Evolutionary conservation across 129 eudicot species (phyloP).

Genomic region (Artemisia argyi): DNA sequence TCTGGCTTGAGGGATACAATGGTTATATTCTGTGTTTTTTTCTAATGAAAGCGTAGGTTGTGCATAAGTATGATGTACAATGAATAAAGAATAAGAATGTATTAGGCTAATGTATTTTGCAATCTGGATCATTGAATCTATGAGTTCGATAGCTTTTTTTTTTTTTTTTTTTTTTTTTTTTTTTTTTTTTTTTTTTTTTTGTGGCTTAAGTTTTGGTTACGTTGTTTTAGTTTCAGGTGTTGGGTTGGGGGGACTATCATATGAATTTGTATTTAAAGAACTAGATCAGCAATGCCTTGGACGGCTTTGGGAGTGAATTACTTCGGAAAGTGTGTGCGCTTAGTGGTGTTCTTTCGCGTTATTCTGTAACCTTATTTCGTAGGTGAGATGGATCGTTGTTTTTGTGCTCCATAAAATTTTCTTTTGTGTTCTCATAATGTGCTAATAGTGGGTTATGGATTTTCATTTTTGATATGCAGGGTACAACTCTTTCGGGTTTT

Average conservation of each 20-base stretch:
- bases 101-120: background rate
- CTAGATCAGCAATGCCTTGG: slow-evolving; percentile 63
- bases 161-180: too few species aligned
- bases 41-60: too few species aligned
- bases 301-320: slow-evolving; percentile 35
- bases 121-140: background rate
- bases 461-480: background rate
- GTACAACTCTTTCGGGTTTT: slow-evolving; percentile 3
- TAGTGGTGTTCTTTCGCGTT: slow-evolving; percentile 71
- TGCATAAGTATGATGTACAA: background rate
- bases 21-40: background rate
- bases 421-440: background rate
- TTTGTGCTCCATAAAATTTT: background rate
- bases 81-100: background rate
- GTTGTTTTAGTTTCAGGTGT: slow-evolving; percentile 33
- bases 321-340: slow-evolving; percentile 52
- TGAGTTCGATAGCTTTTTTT: background rate
- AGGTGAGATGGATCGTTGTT: slow-evolving; percentile 37
- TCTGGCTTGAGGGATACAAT: background rate
- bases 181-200: too few species aligned
- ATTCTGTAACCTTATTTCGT: slow-evolving; percentile 52
- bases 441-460: slow-evolving; percentile 8
- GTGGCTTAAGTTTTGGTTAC: slow-evolving; percentile 15
- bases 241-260: slow-evolving; percentile 12
- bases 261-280: slow-evolving; percentile 22